These are phyloP conservation scores for Mentha longifolia DNA, from an alignment of 257 asterid species.

Conservation along the genomic window DNA sequence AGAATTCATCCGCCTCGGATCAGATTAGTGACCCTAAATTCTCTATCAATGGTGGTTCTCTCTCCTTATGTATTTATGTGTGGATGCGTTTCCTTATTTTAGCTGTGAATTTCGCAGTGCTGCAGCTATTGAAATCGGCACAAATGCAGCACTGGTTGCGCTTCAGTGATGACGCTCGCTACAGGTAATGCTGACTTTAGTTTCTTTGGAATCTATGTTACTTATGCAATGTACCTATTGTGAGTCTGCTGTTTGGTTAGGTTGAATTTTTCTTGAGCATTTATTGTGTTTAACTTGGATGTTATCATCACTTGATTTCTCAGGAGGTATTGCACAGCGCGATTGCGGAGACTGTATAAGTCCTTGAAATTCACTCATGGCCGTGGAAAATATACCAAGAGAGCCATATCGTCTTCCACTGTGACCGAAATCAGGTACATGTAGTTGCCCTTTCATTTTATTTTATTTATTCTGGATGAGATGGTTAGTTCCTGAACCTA, in stretches of 20 bases:
- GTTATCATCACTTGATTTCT: conserved; percentile 22
- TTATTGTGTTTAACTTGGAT: background rate
- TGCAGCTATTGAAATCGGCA: conserved; percentile 89
- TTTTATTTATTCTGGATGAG: background rate
- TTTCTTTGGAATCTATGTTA: too few species aligned
- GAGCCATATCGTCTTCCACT: conserved; percentile 54
- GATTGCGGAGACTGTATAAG: conserved; percentile 88
- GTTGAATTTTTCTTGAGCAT: conserved; percentile 13
- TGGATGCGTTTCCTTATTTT: conserved; percentile 20
- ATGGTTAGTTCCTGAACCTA: background rate
- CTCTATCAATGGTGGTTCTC: conserved; percentile 68
- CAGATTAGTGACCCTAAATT: conserved; percentile 71
- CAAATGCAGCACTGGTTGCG: conserved; percentile 99
- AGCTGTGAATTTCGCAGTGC: conserved; percentile 54
- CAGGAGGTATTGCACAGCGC: conserved; percentile 96
- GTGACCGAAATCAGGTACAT: conserved; percentile 92
- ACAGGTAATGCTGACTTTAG: conserved; percentile 53
- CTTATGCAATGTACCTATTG: too few species aligned
- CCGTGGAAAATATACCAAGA: conserved; percentile 86
- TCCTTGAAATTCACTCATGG: conserved; percentile 97
- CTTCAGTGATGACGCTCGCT: conserved; percentile 85
- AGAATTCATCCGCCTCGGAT: conserved; percentile 48
- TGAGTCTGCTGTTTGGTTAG: conserved; percentile 18
- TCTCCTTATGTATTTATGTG: background rate
- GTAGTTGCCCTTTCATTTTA: background rate